Percentiles rank a stretch among this genome's conserved stretches.
Conservation (phyloP, 106 monocot genomes). For the Amphibolis antarctica region DNA sequence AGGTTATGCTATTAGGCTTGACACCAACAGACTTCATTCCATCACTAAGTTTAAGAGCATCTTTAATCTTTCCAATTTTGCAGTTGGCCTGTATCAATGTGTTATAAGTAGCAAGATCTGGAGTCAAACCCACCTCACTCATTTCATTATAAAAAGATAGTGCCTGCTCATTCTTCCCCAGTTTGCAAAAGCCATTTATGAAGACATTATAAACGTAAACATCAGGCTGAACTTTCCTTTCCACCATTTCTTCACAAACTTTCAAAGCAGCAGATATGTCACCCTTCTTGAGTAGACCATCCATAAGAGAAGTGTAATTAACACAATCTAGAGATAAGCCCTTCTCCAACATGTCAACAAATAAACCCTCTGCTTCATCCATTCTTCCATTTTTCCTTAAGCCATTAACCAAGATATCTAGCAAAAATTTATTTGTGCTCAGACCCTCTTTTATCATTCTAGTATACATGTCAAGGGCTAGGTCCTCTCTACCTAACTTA, state of each 20-base stretch:
- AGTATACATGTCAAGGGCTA: constrained; percentile 45
- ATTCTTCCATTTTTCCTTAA: constrained; percentile 61
- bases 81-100: constrained; percentile 50
- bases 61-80: constrained; percentile 36
- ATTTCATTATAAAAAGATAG: constrained; percentile 40
- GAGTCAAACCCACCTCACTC: constrained; percentile 44
- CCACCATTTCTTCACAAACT: constrained; percentile 52
- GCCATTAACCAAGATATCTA: constrained; percentile 68
- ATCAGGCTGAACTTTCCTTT: constrained; percentile 45
- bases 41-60: constrained; percentile 34
- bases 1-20: constrained; percentile 64
- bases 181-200: constrained; percentile 58
- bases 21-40: constrained; percentile 57
- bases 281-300: constrained; percentile 67
- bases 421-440: constrained; percentile 36
- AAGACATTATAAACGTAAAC: constrained; percentile 70
- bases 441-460: constrained; percentile 51
- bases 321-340: constrained; percentile 49
- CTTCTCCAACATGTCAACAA: constrained; percentile 33
- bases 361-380: constrained; percentile 44
- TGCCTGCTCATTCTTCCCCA: constrained; percentile 60
- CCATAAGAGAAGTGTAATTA: constrained; percentile 86
- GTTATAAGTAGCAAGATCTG: constrained; percentile 73
- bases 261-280: constrained; percentile 46
- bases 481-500: constrained; percentile 45